phyloP scores from a whole-genome alignment of 139 green algal genomes.

The Deuterostichococcus epilithicus region DNA sequence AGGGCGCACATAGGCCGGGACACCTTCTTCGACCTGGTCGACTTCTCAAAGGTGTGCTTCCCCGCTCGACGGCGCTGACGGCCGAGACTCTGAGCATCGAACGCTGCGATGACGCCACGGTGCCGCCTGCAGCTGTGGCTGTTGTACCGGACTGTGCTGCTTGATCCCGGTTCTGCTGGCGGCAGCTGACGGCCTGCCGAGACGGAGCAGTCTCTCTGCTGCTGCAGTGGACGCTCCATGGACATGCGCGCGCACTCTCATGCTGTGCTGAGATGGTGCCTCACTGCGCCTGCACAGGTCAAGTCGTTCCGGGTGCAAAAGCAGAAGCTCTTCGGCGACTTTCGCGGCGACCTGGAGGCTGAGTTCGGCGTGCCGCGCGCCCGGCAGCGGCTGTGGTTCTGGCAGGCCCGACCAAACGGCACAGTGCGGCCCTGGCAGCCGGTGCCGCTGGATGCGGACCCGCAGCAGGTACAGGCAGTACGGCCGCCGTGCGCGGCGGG shows the following conservation, averaged over 20 bases:
- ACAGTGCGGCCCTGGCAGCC: conserved; percentile 60
- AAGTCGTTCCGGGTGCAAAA: conserved; percentile 73
- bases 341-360: conserved; percentile 65
- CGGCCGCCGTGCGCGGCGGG: conserved; percentile 3
- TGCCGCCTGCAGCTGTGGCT: neutral
- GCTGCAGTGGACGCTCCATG: neutral
- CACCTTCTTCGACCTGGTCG: conserved; percentile 88
- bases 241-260: neutral
- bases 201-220: neutral
- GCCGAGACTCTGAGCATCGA: neutral
- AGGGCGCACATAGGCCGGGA: conserved; percentile 59
- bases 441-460: conserved; percentile 53
- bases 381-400: conserved; percentile 89
- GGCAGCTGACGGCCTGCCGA: too few species aligned
- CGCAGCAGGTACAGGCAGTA: conserved; percentile 43
- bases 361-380: conserved; percentile 64
- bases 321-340: conserved; percentile 68
- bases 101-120: neutral
- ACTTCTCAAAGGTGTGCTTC: conserved; percentile 66
- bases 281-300: conserved; percentile 23
- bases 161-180: neutral
- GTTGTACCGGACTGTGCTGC: neutral
- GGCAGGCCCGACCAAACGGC: conserved; percentile 73
- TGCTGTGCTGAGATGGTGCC: too few species aligned
- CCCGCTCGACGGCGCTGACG: neutral